phyloP scores from a whole-genome alignment of 2,329 filamentous ascomycete genomes.

The Graphiopsis chlorocephala region DNA sequence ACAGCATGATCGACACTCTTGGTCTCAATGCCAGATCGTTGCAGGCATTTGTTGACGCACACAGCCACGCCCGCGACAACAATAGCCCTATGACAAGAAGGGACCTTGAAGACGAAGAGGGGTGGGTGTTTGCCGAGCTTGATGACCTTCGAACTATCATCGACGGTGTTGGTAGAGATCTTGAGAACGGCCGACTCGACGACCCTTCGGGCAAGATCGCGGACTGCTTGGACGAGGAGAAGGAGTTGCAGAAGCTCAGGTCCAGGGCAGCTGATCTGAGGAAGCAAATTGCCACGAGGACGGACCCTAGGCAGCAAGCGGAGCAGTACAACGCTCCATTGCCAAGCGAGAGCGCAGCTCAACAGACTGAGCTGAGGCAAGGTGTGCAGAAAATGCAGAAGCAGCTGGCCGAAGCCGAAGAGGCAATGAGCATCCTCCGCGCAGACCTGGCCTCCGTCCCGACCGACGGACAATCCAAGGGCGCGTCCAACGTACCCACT shows the following conservation, averaged over 20 bases:
- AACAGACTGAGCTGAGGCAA: constrained; percentile 79
- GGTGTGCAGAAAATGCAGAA: constrained; percentile 72
- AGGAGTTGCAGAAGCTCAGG: constrained; percentile 69
- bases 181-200: constrained; percentile 67
- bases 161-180: constrained; percentile 57
- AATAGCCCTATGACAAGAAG: constrained; percentile 39
- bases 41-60: constrained; percentile 61
- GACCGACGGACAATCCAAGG: constrained; percentile 24
- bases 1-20: constrained; percentile 90
- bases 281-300: constrained; percentile 67
- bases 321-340: constrained; percentile 68
- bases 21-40: constrained; percentile 77
- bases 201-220: constrained; percentile 67
- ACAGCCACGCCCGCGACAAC: constrained; percentile 53
- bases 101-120: constrained; percentile 57
- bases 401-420: constrained; percentile 73
- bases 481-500: constrained; percentile 63
- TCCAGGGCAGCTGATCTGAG: constrained; percentile 75
- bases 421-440: constrained; percentile 73
- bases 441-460: constrained; percentile 65
- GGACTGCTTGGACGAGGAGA: constrained; percentile 61
- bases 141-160: constrained; percentile 57
- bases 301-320: constrained; percentile 66
- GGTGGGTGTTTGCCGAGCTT: constrained; percentile 76
- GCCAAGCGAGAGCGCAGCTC: constrained; percentile 76